phyloP scores from a whole-genome alignment of 306 rosid species.

The Clitoria ternatea region DNA sequence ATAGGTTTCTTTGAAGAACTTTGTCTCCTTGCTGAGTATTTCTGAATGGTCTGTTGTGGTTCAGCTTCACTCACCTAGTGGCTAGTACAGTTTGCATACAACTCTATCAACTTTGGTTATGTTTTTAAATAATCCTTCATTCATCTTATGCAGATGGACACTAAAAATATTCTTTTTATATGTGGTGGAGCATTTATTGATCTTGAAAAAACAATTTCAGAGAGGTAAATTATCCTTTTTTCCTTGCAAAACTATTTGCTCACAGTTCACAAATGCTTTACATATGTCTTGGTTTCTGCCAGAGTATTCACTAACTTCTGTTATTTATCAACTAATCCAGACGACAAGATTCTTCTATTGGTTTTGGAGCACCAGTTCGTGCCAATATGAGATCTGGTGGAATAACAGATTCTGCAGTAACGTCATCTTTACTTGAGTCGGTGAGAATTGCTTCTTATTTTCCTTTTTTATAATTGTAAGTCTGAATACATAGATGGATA shows the following conservation, averaged over 20 bases:
- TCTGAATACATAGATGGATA: background rate
- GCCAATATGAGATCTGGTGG: conserved; percentile 80
- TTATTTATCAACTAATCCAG: conserved; percentile 46
- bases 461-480: background rate
- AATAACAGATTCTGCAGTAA: conserved; percentile 58
- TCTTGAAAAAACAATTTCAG: conserved; percentile 98
- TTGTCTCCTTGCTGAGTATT: background rate
- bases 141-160: conserved; percentile 66
- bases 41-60: background rate
- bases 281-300: background rate
- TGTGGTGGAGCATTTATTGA: conserved; percentile 97
- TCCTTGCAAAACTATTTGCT: background rate
- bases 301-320: background rate
- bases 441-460: conserved; percentile 43
- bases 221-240: conserved; percentile 51
- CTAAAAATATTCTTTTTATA: conserved; percentile 89
- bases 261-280: background rate
- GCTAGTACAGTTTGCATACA: background rate
- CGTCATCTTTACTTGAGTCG: conserved; percentile 84
- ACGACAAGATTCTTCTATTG: conserved; percentile 96
- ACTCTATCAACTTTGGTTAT: background rate
- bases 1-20: background rate
- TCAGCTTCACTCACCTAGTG: background rate
- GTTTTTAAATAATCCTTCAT: conserved; percentile 4
- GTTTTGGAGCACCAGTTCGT: conserved; percentile 96